These are phyloP conservation scores for Mortierella sp. DNA, from an alignment of 371 early-diverging fungal species.

Conservation along the genomic window DNA sequence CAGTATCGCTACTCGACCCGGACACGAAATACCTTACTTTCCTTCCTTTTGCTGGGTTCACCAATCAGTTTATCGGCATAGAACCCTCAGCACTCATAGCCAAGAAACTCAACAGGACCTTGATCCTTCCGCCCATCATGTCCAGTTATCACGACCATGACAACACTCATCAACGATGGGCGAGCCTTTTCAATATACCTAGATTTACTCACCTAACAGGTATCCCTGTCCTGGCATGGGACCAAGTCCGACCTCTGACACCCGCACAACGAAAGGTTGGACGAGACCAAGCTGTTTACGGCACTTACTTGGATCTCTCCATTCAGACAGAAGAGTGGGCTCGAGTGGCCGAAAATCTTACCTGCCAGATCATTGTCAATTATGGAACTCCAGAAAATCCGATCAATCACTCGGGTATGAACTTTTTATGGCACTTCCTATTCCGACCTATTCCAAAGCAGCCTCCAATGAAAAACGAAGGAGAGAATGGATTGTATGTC, in stretches of 20 bases:
- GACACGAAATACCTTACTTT: constrained; percentile 29
- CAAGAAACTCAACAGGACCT: constrained; percentile 32
- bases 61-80: constrained; percentile 45
- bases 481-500: constrained; percentile 1
- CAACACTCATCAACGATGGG: constrained; percentile 47
- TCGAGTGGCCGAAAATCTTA: constrained; percentile 24
- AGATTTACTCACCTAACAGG: constrained; percentile 39
- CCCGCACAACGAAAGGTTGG: constrained; percentile 15
- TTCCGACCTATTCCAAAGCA: constrained; percentile 12
- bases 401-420: constrained; percentile 18
- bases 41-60: constrained; percentile 42
- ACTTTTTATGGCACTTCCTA: constrained; percentile 28
- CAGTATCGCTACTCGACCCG: constrained; percentile 15
- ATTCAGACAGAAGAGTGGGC: constrained; percentile 13
- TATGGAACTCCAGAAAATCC: constrained; percentile 13
- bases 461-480: background rate
- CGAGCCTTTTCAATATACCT: constrained; percentile 26
- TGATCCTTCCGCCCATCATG: constrained; percentile 46
- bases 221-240: constrained; percentile 36
- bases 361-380: constrained; percentile 26
- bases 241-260: constrained; percentile 21
- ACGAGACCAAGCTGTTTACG: constrained; percentile 11
- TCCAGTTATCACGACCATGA: constrained; percentile 35
- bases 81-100: constrained; percentile 28
- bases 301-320: background rate